Evolutionary conservation across 257 asterid species (phyloP), one percentile per base, ranked within the genome.

Genomic region (Lithospermum erythrorhizon): DNA sequence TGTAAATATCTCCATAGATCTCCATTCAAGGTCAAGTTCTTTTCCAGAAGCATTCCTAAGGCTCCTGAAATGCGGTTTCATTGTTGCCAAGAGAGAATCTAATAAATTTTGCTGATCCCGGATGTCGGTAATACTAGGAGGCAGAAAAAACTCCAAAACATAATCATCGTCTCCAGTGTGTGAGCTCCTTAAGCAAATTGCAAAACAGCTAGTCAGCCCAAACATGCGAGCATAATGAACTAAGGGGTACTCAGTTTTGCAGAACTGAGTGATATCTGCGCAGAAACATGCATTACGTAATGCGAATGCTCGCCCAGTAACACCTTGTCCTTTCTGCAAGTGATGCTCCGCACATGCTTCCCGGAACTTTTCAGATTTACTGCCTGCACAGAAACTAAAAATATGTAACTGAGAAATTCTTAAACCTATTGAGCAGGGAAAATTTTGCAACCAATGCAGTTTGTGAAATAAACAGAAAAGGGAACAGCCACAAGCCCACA

Each of bases 301-400:
- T 3, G 77, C 84, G 71, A 83, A 90, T 16, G 98, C 95, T 79
- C 81, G 77, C 65, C 96, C 98, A 32, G 87, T 79, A 74, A 87
- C 94, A 61, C 97, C 96, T 77, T 90, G 97, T 30, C 97, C 96
- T 76, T 77, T 83, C 61, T 83, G 93, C 65, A 90, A 72, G 77
- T 90, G 96, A 67, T 90, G 97, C 76, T 90, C 97, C 1, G 83
- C 87, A 65, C 96, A 90, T 22, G 97, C 97, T 62, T 81, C 95
- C 0, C 86, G 88, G 70, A 90, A 72, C 97, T 87, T 77, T 85
- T 90, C 79, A 90, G 65, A 72, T 90, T 87, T 68, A 87, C 96
- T 51, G 96, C 95, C 97, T 87, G 94, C 89, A 85, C 47, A 68
- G 73, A 66, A 78, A 72, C 63, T 65, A 63, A 69, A 74, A 64